Evolutionary conservation across 2,329 filamentous ascomycete species (phyloP), one percentile per base, ranked within the genome.

Genomic region (Cadophora gregata): DNA sequence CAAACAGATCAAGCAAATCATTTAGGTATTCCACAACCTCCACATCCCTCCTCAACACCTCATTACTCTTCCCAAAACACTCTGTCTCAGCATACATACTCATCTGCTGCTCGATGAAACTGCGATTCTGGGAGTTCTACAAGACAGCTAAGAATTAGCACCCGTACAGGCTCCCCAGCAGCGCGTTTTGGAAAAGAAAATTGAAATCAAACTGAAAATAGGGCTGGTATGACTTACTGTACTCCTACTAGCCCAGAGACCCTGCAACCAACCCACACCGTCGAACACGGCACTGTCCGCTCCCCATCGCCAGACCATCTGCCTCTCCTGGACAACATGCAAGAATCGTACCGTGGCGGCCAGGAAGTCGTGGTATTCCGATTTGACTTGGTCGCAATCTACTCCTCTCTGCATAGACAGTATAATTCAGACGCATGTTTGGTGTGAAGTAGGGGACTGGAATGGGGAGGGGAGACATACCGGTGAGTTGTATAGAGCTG

Each of bases 11-110:
- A 48, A 76, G 70, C 60, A 78, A 69, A 64, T 76, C 75, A 70
- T 78, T 78, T 67, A 78, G 50, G 61, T 73, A 77, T 68, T 78
- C 76, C 62, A 78, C 76, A 21, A 78, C 67, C 71, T 78, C 76
- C 9, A 78, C 74, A 63, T 73, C 74, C 33, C 73, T 69, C 58
- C 71, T 73, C 58, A 78, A 42, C 24, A 78, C 75, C 67, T 77
- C 76, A 24, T 75, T 66, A 47, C 68, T 74, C 55, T 73, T 73
- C 19, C 65, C 68, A 67, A 76, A 77, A 67, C 75, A 78, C 3
- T 67, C 63, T 16, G 72, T 74, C 9, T 63, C 53, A 25, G 45
- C 58, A 70, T 75, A 77, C 25, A 75, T 60, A 21, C 27, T 64
- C 63, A 77, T 67, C 50, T 77, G 74, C 66, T 78, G 76, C 66